Conservation (phyloP, 768 basidiomycete genomes). For the Phanerodontia chrysosporium region DNA sequence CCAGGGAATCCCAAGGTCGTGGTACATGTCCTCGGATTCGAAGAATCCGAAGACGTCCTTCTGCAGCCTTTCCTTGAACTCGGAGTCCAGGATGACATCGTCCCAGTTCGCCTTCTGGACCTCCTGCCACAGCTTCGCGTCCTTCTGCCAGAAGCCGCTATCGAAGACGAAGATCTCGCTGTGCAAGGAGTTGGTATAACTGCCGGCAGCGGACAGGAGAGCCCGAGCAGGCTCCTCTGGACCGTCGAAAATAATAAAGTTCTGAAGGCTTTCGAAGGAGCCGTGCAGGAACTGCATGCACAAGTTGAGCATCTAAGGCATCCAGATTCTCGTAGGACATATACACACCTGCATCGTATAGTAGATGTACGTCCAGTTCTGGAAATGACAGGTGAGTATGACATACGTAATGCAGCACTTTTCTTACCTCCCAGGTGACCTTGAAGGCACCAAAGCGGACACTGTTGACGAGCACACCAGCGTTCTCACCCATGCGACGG, state of each 20-base stretch:
- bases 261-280: constrained; percentile 27
- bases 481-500: constrained; percentile 32
- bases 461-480: constrained; percentile 50
- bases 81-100: constrained; percentile 67
- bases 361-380: constrained; percentile 56
- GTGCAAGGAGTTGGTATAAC: constrained; percentile 50
- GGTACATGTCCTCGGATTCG: constrained; percentile 67
- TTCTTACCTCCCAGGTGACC: constrained; percentile 51
- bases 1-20: constrained; percentile 75
- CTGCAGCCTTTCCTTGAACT: constrained; percentile 62
- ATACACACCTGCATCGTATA: constrained; percentile 45
- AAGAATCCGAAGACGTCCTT: constrained; percentile 82
- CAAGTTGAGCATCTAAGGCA: neutral
- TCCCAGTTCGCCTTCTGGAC: constrained; percentile 59
- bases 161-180: constrained; percentile 79
- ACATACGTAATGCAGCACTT: neutral
- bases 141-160: constrained; percentile 64
- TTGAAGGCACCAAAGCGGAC: constrained; percentile 53
- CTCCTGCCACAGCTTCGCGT: constrained; percentile 51
- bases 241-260: constrained; percentile 56
- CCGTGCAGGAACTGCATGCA: constrained; percentile 28
- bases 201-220: constrained; percentile 49
- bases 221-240: constrained; percentile 46
- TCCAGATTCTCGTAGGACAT: constrained; percentile 26
- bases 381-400: neutral